Evolutionary conservation across 1,139 yeast genomes (phyloP), one percentile per base, ranked within the genome.

Genomic region (Yamadazyma sp.): DNA sequence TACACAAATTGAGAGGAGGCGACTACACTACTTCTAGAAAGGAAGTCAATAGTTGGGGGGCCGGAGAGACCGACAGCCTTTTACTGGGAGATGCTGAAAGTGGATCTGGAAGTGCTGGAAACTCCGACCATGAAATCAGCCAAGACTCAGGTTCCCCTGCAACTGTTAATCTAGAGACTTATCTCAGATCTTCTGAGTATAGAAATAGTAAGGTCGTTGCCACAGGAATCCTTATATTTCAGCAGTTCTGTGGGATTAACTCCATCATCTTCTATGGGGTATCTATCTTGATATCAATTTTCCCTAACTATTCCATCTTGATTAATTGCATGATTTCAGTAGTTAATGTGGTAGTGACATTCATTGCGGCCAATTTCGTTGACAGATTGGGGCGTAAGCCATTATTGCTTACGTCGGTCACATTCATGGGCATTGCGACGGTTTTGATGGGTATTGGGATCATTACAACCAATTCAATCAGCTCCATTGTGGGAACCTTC

Each of bases 231-330:
- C 77, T 90, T 71, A 67, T 82, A n/a, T 82, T 90, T 21, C 97
- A 92, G 62, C 98, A 92, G 57, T 78, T 90, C 45, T 82, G 90
- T 51, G 98, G 98, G 20, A 86, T 92, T 56, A 92, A 92, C 60
- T 80, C 96, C 1, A 88, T 92, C 44, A 80, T 90, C 18, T 88
- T 90, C 57, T 92, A 90, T 57, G 97, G 98, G 3, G 96, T 89
- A 3, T 78, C 87, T 6, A 86, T 90, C 3, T 70, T 92, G 39
- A 72, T 83, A 14, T 67, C 78, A 6, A 68, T 85, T 2, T 73
- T 86, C 49, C 96, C 97, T 2, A 64, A 74, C 15, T 70, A 78
- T 41, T 84, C 96, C 3, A 76, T 86, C 8, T 52, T 72, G 23
- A 78, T 89, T 44, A 89, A 88, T 55, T 81, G 92, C 51, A 58